Conservation (phyloP, 305 asterid genomes). For the Andrographis paniculata region DNA sequence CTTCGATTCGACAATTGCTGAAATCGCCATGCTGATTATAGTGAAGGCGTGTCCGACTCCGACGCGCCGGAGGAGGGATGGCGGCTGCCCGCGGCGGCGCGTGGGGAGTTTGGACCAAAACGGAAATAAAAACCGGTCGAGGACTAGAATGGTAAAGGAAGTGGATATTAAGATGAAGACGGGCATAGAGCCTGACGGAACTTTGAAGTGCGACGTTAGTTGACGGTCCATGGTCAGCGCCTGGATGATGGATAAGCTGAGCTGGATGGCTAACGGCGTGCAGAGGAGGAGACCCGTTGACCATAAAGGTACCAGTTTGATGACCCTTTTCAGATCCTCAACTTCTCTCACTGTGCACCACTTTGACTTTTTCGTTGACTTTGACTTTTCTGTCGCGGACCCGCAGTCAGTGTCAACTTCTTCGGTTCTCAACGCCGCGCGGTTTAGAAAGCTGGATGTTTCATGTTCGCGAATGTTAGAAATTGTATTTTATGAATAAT, state of each 20-base stretch:
- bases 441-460: constrained; percentile 62
- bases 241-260: constrained; percentile 30
- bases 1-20: constrained; percentile 53
- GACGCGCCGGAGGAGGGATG: constrained; percentile 48
- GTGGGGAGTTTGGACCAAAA: constrained; percentile 22
- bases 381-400: constrained; percentile 13
- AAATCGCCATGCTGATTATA: constrained; percentile 49
- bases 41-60: constrained; percentile 57
- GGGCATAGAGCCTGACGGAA: constrained; percentile 59
- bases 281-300: constrained; percentile 32
- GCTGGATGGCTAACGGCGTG: constrained; percentile 39
- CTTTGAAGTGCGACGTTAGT: constrained; percentile 32
- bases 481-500: no score
- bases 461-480: no score
- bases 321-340: constrained; percentile 50
- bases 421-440: constrained; percentile 48
- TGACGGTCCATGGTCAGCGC: constrained; percentile 55
- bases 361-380: constrained; percentile 26
- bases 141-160: constrained; percentile 29
- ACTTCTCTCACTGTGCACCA: constrained; percentile 47
- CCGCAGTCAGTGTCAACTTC: constrained; percentile 27
- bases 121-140: constrained; percentile 42
- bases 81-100: constrained; percentile 27
- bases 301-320: constrained; percentile 57
- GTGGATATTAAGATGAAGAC: constrained; percentile 53